A percentile compares a stretch with the other conserved stretches of the same genome.
Evolutionary conservation across 352 stramenopile genomes (phyloP).

Genomic region (Phytophthora palmivora): DNA sequence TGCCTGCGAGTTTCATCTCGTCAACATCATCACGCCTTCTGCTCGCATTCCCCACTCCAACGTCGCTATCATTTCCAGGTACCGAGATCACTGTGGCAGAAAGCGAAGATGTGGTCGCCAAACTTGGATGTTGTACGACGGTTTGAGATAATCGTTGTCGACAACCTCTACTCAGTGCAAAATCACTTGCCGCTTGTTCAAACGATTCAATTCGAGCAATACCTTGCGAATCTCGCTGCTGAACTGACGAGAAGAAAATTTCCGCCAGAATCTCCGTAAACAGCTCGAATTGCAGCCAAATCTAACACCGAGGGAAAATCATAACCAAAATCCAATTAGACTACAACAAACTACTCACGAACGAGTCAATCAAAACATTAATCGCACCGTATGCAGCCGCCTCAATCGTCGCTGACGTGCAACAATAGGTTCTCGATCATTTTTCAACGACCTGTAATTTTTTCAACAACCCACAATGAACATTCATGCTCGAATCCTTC

Average conservation of each 20-base stretch:
- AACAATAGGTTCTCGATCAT: constrained; percentile 43
- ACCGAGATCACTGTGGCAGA: constrained; percentile 13
- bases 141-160: constrained; percentile 22
- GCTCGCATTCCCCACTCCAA: background rate
- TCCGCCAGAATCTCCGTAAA: constrained; percentile 73
- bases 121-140: constrained; percentile 5
- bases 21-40: constrained; percentile 48
- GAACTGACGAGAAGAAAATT: constrained; percentile 68
- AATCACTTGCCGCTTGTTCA: constrained; percentile 38
- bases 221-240: constrained; percentile 42
- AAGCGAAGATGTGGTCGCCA: constrained; percentile 39
- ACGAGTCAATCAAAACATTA: background rate
- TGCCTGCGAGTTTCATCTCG: constrained; percentile 59
- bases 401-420: constrained; percentile 59
- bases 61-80: constrained; percentile 8
- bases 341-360: background rate
- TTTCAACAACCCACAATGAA: background rate
- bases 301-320: constrained; percentile 37
- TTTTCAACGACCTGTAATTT: constrained; percentile 45
- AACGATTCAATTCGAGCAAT: constrained; percentile 37
- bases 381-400: constrained; percentile 64
- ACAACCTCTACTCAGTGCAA: constrained; percentile 26
- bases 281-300: constrained; percentile 81
- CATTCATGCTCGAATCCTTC: background rate
- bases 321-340: background rate